Evolutionary conservation across 768 basidiomycete genomes (phyloP), one percentile per base, ranked within the genome.

Genomic region (Bullera alba): DNA sequence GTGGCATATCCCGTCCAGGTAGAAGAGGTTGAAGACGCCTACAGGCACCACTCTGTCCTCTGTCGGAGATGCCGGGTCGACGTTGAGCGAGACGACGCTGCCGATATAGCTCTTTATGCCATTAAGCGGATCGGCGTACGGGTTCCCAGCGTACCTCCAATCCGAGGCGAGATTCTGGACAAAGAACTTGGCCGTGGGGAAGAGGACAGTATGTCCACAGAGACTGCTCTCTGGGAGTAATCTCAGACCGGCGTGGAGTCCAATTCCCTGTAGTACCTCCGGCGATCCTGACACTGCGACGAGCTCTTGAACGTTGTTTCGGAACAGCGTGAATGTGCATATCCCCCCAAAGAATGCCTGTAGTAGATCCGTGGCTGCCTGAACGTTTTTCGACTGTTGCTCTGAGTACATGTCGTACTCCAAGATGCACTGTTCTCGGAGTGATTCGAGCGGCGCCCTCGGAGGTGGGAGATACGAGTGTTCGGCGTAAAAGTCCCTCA

Each of bases 401-500:
- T 48, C 30, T 6, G 45, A 35, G 34, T 53, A 53, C 12, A 65
- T 30, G 35, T 65, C 55, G 35, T 65, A 62, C 27, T 59, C 63
- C 1, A 43, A 29, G 29, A 65, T 65, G 27, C 46, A 46, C 15
- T 39, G 7, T 21, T 53, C 43, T 21, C 63, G 49, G 3, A 46
- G 42, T 8, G 30, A 25, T 46, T 61, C 63, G 17, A 51, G 39
- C 8, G 60, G 60, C 12, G 58, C 42, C 3, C 63, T 50, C 1
- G 63, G 63, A 10, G 63, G 60, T 3, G 63, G 63, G 0, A 65
- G 50, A 25, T 48, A 65, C 6, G 41, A 43, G 38, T 60, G 28
- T 19, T 51, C 25, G 38, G 43, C 23, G 45, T 55, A 57, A 30
- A 52, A 61, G 2, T 50, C 28, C 7, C 53, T 35, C 6, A 61